Percentiles rank a stretch among this genome's conserved stretches.
These are phyloP conservation scores for Lolium perenne DNA, from an alignment of 176 grass and related monocot species.

Conservation along the genomic window DNA sequence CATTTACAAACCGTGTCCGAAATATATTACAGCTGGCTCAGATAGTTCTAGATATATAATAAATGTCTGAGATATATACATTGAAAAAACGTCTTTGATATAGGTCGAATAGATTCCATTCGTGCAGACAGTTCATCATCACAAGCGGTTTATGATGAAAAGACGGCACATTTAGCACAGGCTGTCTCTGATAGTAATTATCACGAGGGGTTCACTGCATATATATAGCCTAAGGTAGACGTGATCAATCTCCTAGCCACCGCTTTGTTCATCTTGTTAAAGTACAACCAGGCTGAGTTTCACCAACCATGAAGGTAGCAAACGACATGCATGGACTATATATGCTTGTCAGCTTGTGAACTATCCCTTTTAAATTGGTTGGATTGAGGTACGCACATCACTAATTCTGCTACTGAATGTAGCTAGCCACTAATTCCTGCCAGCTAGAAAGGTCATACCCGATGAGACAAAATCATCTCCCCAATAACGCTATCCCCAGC, in stretches of 20 bases:
- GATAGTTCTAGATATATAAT: neutral
- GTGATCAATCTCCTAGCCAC: neutral
- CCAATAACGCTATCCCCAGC: neutral
- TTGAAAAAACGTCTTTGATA: neutral
- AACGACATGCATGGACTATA: neutral
- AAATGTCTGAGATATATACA: neutral
- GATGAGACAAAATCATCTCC: slow-evolving; percentile 43
- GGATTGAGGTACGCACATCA: neutral
- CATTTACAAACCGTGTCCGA: neutral
- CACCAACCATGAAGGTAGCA: neutral
- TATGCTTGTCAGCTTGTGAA: neutral
- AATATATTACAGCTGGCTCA: neutral
- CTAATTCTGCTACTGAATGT: neutral
- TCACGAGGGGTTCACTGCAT: neutral
- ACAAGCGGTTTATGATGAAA: neutral
- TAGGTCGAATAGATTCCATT: neutral
- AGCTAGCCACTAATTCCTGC: neutral
- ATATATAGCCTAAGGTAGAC: neutral
- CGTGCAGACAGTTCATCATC: neutral
- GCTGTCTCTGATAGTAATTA: neutral
- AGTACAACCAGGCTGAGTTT: neutral
- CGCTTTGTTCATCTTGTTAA: neutral
- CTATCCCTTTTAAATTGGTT: neutral
- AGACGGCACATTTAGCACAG: neutral
- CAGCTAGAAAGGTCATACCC: slow-evolving; percentile 30